A percentile compares a stretch with the other conserved stretches of the same genome.
phyloP scores from a whole-genome alignment of 148 eudicot genomes.

The Oxyria digyna region DNA sequence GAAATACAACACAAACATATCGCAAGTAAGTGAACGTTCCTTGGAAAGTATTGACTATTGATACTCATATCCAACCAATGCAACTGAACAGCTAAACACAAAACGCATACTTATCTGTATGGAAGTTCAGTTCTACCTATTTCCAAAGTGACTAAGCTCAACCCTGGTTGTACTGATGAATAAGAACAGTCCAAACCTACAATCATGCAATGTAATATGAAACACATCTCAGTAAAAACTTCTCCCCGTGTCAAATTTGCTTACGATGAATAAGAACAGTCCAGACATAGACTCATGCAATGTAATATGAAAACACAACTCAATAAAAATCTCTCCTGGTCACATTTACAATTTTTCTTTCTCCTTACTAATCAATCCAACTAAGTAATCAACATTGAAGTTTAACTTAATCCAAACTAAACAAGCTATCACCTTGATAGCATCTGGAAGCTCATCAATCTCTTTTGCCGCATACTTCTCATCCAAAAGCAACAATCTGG shows the following conservation, averaged over 20 bases:
- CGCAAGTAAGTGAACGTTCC: background rate
- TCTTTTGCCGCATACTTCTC: constrained; percentile 36
- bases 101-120: background rate
- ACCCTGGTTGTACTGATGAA: background rate
- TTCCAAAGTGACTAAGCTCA: background rate
- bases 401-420: background rate
- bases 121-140: background rate
- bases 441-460: constrained; percentile 67
- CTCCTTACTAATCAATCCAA: background rate
- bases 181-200: background rate
- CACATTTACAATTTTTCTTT: background rate
- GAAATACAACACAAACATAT: background rate
- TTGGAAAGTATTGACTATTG: background rate
- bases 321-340: too few relatives aligned
- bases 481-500: constrained; percentile 87
- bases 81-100: background rate
- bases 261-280: background rate
- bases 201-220: background rate
- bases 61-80: background rate
- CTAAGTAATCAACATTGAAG: background rate
- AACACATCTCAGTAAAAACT: background rate
- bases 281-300: background rate
- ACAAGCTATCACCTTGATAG: constrained; percentile 41
- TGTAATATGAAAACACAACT: background rate
- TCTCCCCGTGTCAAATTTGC: background rate